These are phyloP conservation scores for Talaromyces liani DNA, from an alignment of 495 filamentous ascomycete species.

Conservation along the genomic window DNA sequence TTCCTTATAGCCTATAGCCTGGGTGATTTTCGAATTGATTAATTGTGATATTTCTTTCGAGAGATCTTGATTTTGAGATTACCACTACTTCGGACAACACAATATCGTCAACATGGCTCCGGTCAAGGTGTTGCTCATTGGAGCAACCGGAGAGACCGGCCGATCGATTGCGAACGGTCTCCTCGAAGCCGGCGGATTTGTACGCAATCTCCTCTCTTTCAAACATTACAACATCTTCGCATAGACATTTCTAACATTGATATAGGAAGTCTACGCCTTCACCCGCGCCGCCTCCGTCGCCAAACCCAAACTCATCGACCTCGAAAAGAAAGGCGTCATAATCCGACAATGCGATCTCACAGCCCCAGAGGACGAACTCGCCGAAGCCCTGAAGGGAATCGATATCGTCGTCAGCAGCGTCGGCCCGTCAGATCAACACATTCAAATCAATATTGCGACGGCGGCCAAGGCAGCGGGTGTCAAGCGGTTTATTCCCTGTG, in stretches of 20 bases:
- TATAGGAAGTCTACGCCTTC: conserved; percentile 42
- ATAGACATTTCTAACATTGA: neutral
- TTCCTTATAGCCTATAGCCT: neutral
- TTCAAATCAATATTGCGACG: conserved; percentile 45
- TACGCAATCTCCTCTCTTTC: conserved; percentile 12
- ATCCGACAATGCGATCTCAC: conserved; percentile 41
- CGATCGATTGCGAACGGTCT: conserved; percentile 41
- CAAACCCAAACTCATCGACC: conserved; percentile 35
- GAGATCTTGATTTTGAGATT: neutral
- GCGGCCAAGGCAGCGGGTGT: conserved; percentile 49
- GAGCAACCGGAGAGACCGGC: conserved; percentile 42
- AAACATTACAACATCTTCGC: no score
- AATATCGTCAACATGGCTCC: neutral
- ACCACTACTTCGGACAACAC: neutral
- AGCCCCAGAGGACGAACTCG: conserved; percentile 37
- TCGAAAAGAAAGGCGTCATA: conserved; percentile 39
- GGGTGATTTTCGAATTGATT: neutral
- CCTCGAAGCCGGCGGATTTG: conserved; percentile 33
- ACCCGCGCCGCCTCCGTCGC: conserved; percentile 40
- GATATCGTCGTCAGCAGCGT: conserved; percentile 50
- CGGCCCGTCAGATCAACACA: conserved; percentile 35
- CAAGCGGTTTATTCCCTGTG: conserved; percentile 52
- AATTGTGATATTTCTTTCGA: neutral
- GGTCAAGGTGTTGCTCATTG: conserved; percentile 35
- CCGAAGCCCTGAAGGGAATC: conserved; percentile 36